Evolutionary conservation across 768 basidiomycete species (phyloP), one percentile per base, ranked within the genome.

Genomic region (Termitomyces sp.): DNA sequence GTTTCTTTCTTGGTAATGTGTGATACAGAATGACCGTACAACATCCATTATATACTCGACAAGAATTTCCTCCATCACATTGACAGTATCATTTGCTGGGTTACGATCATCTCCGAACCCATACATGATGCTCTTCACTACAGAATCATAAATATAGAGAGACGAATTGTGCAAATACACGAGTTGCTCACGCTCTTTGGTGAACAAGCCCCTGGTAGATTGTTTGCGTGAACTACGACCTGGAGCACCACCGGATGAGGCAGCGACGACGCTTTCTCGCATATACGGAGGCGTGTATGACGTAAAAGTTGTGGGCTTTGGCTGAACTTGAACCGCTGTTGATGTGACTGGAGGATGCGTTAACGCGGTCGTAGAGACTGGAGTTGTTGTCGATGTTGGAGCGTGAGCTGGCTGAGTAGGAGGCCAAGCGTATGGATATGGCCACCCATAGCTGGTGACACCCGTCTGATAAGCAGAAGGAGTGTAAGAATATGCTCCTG

Each of bases 51-150:
- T 91, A 62, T 91, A 94, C 69, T 94, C 92, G 44, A 94, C 82
- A 51, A 96, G 74, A 54, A 96, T 93, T 67, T 96, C 93, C 68
- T 96, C 93, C 91, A 96, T 90, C 39, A 95, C 89, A 62, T 84
- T 87, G 28, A 94, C 90, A 0, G 90, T 90, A 64, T 97, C 94
- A 39, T 83, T 88, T 3, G 92, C 87, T 0, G 93, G 91, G 63
- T 92, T 90, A 16, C 88, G 80, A 67, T 93, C 92, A 68, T 97
- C 94, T 12, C 94, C 94, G 71, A 96, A 97, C 29, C 91, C 93
- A 66, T 93, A 95, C 92, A 94, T 93, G 51, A 94, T 74, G 60
- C 81, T 90, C 64, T 87, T 85, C 58, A 94, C 92, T 92, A 64
- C 55, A 56, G 62, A 58, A 28, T 51, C 51, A 53, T 58, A 28